Percentiles rank a stretch among this genome's conserved stretches.
Conservation (phyloP, 257 asterid genomes). For the Leptodermis oblonga region DNA sequence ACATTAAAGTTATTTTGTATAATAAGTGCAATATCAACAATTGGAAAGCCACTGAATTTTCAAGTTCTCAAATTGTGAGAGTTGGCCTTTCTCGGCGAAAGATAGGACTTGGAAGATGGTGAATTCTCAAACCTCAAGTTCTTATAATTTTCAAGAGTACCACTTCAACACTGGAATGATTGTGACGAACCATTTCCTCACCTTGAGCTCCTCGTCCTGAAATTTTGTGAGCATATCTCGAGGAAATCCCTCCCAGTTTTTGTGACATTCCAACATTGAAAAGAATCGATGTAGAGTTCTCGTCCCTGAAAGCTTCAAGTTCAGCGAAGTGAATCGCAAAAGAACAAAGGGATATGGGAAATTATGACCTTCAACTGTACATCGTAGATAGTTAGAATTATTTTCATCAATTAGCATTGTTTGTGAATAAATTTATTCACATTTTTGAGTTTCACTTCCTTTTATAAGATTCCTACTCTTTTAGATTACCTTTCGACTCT, state of each 20-base stretch:
- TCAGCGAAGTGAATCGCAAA: slow-evolving; percentile 10
- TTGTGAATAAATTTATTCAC: too few species aligned
- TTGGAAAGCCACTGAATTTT: slow-evolving; percentile 9
- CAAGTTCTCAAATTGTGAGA: background rate
- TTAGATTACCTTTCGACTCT: too few species aligned
- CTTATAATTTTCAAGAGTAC: background rate
- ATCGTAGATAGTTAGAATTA: background rate
- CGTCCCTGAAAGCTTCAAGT: background rate
- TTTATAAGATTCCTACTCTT: too few species aligned
- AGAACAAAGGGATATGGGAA: background rate
- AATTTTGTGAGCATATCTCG: background rate
- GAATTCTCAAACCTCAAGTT: slow-evolving; percentile 7
- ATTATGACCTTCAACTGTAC: slow-evolving; percentile 1
- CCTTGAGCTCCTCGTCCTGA: slow-evolving; percentile 10
- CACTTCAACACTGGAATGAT: slow-evolving; percentile 1
- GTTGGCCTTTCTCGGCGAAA: background rate
- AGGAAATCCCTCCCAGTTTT: background rate
- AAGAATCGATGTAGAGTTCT: background rate
- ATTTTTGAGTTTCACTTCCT: too few species aligned
- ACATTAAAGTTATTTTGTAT: background rate
- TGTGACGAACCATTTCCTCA: background rate
- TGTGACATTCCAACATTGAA: background rate
- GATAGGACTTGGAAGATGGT: background rate
- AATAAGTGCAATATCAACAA: slow-evolving; percentile 5
- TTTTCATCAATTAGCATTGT: too few species aligned